Evolutionary conservation across 768 basidiomycete genomes (phyloP).

Genomic region (Cyclocybe aegerita): DNA sequence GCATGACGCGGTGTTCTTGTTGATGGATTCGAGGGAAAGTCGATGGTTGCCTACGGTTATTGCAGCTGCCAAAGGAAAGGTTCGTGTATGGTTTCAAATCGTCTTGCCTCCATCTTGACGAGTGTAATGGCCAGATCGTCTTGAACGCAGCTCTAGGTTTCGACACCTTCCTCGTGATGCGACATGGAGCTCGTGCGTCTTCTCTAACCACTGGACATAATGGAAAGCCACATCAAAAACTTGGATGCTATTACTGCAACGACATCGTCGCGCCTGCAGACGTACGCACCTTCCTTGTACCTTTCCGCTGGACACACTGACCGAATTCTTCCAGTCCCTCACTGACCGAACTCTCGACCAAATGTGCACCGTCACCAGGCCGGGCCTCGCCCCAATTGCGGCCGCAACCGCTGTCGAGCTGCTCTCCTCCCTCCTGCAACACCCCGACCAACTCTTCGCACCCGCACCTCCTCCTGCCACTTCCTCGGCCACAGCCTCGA

Average conservation of each 20-base stretch:
- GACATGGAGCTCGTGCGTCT: slow-evolving; percentile 73
- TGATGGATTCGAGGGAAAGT: slow-evolving; percentile 99
- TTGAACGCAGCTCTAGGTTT: slow-evolving; percentile 95
- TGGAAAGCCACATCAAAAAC: slow-evolving; percentile 30
- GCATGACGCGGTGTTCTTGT: slow-evolving; percentile 89
- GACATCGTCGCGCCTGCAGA: slow-evolving; percentile 97
- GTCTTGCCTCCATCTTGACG: neutral
- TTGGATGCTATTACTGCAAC: slow-evolving; percentile 99
- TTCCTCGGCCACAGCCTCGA: slow-evolving; percentile 22
- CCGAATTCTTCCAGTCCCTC: slow-evolving; percentile 33
- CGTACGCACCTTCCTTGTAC: slow-evolving; percentile 39
- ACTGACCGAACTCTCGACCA: slow-evolving; percentile 95
- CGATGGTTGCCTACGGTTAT: slow-evolving; percentile 95
- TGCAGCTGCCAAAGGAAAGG: slow-evolving; percentile 83
- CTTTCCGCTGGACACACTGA: slow-evolving; percentile 17
- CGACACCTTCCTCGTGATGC: slow-evolving; percentile 95
- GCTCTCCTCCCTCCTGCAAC: slow-evolving; percentile 84
- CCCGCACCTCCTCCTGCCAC: slow-evolving; percentile 62
- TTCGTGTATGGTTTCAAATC: slow-evolving; percentile 19
- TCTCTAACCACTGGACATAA: slow-evolving; percentile 23
- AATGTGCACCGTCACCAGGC: slow-evolving; percentile 98
- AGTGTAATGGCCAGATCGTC: slow-evolving; percentile 58
- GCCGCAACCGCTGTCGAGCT: slow-evolving; percentile 92
- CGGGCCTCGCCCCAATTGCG: slow-evolving; percentile 91
- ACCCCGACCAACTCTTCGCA: slow-evolving; percentile 70